These are phyloP conservation scores for Fusarium gaditjirri DNA, from an alignment of 2,329 filamentous ascomycete genomes.

Conservation along the genomic window DNA sequence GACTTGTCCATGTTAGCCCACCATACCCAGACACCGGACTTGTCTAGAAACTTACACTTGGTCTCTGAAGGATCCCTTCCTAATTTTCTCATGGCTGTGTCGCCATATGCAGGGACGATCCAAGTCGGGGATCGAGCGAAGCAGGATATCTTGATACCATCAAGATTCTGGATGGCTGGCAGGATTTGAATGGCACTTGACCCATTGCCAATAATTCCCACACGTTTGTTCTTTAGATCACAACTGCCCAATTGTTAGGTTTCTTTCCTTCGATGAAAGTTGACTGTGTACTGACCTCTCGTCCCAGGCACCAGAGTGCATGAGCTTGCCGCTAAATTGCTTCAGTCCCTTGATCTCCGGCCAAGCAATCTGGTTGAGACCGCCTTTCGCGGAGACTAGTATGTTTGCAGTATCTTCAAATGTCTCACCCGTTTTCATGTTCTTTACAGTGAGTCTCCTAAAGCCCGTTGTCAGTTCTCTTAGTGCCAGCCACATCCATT, in stretches of 20 bases:
- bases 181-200: neutral
- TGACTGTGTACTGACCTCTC: accelerated
- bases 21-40: accelerated
- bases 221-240: neutral
- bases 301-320: neutral
- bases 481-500: accelerated
- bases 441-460: neutral
- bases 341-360: neutral
- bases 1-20: neutral
- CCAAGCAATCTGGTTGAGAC: neutral
- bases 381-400: neutral
- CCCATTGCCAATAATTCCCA: neutral
- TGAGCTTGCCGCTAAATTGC: neutral
- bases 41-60: neutral
- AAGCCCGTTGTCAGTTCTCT: neutral
- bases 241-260: neutral
- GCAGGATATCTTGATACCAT: neutral
- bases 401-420: neutral
- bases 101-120: neutral
- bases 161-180: neutral
- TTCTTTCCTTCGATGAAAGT: accelerated
- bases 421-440: neutral
- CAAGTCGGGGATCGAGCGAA: neutral
- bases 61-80: neutral
- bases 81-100: accelerated